Evolutionary conservation across 73 alveolate species (phyloP), one percentile per base, ranked within the genome.

Genomic region (Paramecium sonneborni): DNA sequence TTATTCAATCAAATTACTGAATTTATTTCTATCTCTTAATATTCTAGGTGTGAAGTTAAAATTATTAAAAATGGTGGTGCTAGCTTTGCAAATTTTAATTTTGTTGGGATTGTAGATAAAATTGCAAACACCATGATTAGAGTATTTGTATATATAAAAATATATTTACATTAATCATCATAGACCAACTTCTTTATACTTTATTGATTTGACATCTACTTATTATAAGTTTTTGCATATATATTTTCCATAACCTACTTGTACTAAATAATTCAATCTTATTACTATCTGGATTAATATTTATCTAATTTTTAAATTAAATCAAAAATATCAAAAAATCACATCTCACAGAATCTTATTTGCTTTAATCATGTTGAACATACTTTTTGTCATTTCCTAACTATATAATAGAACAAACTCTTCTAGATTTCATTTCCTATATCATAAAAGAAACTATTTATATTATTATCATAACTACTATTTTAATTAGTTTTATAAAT

Each of bases 51-150:
- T 44, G 44, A 23, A 21, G 90, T 79, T 23, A 23, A 23, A 23
- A 79, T 79, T 41, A 44, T 28, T 20, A 79, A 79, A 44, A 79
- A 79, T 37, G 90, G 90, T 41, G 90, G 90, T 79, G 90, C 23
- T 41, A 44, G 23, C 11, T 41, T 79, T 79, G 90, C 24, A 79
- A 79, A 79, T 79, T 43, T 44, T 74, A 79, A 44, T 79, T 79
- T 44, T 79, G 90, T 44, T 79, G 90, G 90, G 72, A 79, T 79
- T 79, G 90, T 18, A 79, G 41, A 43, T 79, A 79, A 79, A 39
- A 79, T 44, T 79, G 90, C 72, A 79, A 43, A 26, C n/a, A 24
- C 48, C 90, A 79, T 79, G 90, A 79, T 79, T 79, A 76, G 90
- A 79, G 76, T 79, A 46, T 79, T 30, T 79, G 90, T 41, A 79